Evolutionary conservation across 2,329 filamentous ascomycete species (phyloP), one percentile per base, ranked within the genome.

Genomic region (Trichothecium sympodiale): DNA sequence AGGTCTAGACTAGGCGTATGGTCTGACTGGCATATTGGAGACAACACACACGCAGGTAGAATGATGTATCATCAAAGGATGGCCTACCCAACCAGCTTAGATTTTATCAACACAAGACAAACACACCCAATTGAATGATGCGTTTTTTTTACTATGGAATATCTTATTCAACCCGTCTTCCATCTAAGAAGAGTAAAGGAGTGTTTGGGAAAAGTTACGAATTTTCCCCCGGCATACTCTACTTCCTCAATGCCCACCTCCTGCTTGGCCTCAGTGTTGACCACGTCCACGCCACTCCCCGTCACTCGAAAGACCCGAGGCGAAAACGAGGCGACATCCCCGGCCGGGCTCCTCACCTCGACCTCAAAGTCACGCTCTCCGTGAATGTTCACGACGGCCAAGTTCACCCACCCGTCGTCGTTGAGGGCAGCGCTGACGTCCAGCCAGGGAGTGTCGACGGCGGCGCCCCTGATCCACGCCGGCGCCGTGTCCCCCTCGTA

Each of bases 351-450:
- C 2, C 57, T 59, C 9, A 29, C 31, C 30, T 70, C 62, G 0
- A 72, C 72, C 41, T 71, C 64, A 36, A 80, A 77, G 38, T 67
- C 71, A 42, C 69, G 63, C 8, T 67, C 65, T 42, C 80, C 74
- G 41, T 69, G 65, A 20, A 85, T 69, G 52, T 91, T 91, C 13
- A 86, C 80, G 1, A 88, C 82, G 3, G 72, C 81, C 43, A 89
- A 46, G 43, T 66, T 80, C 1, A 80, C 64, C 35, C 62, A 69
- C 0, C 80, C 81, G 17, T 65, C 74, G 26, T 52, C 66, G 31
- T 67, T 64, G 5, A 79, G 46, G 2, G 68, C 61, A 3, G 77
- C 80, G 43, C 76, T 79, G 17, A 79, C 77, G 50, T 84, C 80
- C 38, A 85, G 53, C 63, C 72, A 86, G 7, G 82, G 79, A 6